Conservation (phyloP, 306 rosid genomes). For the Rosa rugosa region DNA sequence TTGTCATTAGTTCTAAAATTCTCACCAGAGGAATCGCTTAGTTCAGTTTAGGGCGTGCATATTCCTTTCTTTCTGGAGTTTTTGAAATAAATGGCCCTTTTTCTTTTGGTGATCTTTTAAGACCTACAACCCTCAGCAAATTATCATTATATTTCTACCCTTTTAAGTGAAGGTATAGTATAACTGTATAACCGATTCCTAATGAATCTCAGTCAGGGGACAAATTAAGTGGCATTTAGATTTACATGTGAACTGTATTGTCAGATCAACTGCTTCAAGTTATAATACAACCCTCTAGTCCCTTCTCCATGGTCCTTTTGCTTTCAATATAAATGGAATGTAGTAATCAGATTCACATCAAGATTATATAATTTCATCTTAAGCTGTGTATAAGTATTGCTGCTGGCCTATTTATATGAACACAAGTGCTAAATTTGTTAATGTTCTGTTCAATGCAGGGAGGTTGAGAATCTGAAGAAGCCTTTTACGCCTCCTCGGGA, state of each 20-base stretch:
- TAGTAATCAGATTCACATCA: not conserved
- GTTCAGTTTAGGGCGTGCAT: not conserved
- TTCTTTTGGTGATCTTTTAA: not conserved
- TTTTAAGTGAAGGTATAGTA: not conserved
- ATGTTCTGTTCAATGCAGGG: conserved; percentile 40
- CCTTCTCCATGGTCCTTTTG: not conserved
- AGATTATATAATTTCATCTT: not conserved
- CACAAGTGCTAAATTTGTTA: not conserved
- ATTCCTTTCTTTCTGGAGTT: not conserved
- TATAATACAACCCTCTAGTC: not conserved
- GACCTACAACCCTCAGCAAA: not conserved
- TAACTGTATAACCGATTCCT: not conserved
- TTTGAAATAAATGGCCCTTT: not conserved
- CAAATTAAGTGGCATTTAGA: not conserved
- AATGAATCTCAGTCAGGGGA: not conserved
- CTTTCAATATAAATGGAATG: not conserved
- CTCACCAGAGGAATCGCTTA: not conserved
- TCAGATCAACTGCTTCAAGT: not conserved
- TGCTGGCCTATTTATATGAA: not conserved
- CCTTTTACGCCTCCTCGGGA: conserved; percentile 77
- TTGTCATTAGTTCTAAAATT: not conserved
- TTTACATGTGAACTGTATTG: not conserved
- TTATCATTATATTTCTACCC: not conserved
- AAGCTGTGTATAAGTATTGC: not conserved
- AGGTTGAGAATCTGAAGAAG: conserved; percentile 68